phyloP scores from a whole-genome alignment of 495 filamentous ascomycete species.

The Lasiosphaeria miniovina region DNA sequence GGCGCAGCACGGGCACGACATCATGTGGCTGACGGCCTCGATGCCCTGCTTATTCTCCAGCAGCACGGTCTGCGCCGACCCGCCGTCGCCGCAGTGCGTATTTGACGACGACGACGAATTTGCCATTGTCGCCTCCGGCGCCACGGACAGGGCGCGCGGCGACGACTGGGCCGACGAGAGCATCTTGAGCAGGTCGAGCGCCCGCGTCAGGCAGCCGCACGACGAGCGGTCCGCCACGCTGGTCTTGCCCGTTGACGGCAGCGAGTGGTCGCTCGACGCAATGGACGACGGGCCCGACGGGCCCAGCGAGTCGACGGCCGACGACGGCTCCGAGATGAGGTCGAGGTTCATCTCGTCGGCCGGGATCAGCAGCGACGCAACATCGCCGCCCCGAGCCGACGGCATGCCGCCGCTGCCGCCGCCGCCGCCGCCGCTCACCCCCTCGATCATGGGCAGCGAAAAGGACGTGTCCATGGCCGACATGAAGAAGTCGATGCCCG shows the following conservation, averaged over 20 bases:
- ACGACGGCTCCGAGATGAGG: too few species aligned
- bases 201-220: constrained; percentile 1
- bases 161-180: neutral
- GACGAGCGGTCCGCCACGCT: neutral
- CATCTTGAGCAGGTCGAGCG: constrained; percentile 1
- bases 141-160: neutral
- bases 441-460: too few species aligned
- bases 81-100: neutral
- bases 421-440: too few species aligned
- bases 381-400: too few species aligned
- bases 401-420: too few species aligned
- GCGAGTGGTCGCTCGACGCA: too few species aligned
- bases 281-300: too few species aligned
- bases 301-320: too few species aligned
- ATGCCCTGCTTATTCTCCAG: constrained; percentile 7
- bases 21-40: constrained; percentile 9
- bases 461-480: too few species aligned
- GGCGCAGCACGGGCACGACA: constrained; percentile 13
- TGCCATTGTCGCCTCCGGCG: neutral
- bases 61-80: neutral
- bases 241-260: neutral
- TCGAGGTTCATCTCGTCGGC: too few species aligned
- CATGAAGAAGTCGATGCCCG: too few species aligned
- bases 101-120: neutral
- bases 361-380: too few species aligned